Percentiles rank a stretch among this genome's conserved stretches.
Evolutionary conservation across 306 rosid genomes (phyloP).

Genomic region (Castanea sativa): DNA sequence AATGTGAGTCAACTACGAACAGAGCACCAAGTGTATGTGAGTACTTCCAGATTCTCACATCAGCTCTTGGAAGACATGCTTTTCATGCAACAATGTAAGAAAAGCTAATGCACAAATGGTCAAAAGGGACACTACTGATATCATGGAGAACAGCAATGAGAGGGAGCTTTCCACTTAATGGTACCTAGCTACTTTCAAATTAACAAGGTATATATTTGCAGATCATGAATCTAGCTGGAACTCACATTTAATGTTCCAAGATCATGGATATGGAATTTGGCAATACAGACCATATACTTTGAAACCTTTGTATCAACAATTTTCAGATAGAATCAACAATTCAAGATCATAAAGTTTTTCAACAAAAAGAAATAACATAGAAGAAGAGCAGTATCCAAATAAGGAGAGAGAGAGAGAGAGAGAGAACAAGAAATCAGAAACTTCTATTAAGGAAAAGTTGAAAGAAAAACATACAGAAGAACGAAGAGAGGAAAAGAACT

Average conservation of each 20-base stretch:
- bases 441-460: no score
- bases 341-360: no score
- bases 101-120: constrained; percentile 73
- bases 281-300: constrained; percentile 72
- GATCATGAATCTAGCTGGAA: constrained; percentile 65
- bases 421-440: no score
- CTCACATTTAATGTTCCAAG: constrained; percentile 74
- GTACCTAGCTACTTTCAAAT: constrained; percentile 79
- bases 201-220: constrained; percentile 87
- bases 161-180: constrained; percentile 90
- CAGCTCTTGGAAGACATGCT: constrained; percentile 48
- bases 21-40: constrained; percentile 39
- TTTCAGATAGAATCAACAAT: constrained; percentile 28
- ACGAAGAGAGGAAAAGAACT: no score
- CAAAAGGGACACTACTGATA: constrained; percentile 82
- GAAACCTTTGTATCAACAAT: constrained; percentile 76
- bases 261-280: constrained; percentile 79
- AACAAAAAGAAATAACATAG: no score
- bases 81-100: constrained; percentile 65
- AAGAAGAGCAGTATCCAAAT: no score
- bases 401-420: no score
- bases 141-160: constrained; percentile 88
- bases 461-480: no score
- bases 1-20: constrained; percentile 17
- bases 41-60: constrained; percentile 91